phyloP scores from a whole-genome alignment of 768 basidiomycete species.

The Sutorius australiensis region DNA sequence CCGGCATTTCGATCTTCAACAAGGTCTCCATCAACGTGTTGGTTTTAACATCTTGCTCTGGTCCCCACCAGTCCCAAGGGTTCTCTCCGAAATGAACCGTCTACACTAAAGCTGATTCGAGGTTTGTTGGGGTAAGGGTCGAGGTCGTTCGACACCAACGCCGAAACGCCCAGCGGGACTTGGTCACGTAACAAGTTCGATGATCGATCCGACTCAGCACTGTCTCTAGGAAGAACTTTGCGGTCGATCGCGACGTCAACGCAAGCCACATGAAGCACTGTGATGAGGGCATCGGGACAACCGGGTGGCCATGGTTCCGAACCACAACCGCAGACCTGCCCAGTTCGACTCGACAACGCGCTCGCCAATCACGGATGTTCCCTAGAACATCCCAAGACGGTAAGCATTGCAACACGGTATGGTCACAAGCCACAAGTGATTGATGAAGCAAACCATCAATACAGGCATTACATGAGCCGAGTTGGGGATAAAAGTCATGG shows the following conservation, averaged over 20 bases:
- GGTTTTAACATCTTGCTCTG: conserved; percentile 63
- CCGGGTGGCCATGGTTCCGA: no score
- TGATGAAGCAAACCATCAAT: no score
- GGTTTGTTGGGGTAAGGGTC: conserved; percentile 46
- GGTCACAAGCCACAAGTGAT: no score
- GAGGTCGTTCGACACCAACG: conserved; percentile 6
- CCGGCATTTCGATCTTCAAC: conserved; percentile 55
- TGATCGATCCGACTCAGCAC: not conserved
- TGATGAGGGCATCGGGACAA: no score
- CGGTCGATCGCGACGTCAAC: conserved; percentile 6
- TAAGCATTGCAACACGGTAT: not conserved
- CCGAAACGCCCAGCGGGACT: not conserved
- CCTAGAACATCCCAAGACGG: not conserved
- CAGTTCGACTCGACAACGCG: not conserved
- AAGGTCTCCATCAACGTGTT: conserved; percentile 54
- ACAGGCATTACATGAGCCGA: no score
- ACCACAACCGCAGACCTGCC: no score
- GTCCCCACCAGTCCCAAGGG: conserved; percentile 66
- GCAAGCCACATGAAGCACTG: not conserved
- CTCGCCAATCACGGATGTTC: not conserved
- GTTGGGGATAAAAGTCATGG: no score
- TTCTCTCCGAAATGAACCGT: conserved; percentile 77
- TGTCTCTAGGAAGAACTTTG: not conserved
- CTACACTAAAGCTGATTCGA: conserved; percentile 50
- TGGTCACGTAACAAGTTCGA: not conserved